Conservation (phyloP, 768 basidiomycete genomes). For the Tylopilus rubrobrunneus region DNA sequence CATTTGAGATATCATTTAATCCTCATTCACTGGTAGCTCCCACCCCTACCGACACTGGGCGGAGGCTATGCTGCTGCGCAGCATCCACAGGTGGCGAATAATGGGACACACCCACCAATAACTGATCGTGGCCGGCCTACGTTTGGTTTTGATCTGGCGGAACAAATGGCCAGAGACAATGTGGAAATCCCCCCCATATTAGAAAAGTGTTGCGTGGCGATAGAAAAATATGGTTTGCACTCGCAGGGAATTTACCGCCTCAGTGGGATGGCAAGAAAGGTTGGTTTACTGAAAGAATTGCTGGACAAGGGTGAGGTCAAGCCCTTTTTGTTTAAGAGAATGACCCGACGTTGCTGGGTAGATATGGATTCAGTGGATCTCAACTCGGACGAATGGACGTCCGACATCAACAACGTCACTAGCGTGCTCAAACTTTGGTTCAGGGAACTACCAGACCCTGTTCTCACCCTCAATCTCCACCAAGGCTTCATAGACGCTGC, state of each 20-base stretch:
- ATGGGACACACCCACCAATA: conserved; percentile 30
- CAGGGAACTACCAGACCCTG: conserved; percentile 90
- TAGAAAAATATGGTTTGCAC: conserved; percentile 83
- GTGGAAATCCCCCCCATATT: conserved; percentile 87
- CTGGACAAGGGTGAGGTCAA: conserved; percentile 72
- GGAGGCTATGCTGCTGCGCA: conserved; percentile 27
- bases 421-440: conserved; percentile 95
- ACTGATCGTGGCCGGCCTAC: conserved; percentile 72
- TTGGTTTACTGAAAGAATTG: conserved; percentile 74
- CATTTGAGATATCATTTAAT: conserved; percentile 4
- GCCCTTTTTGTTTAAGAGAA: not conserved
- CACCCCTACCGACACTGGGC: conserved; percentile 51
- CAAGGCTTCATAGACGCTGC: conserved; percentile 94
- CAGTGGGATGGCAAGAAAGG: conserved; percentile 86
- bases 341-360: conserved; percentile 29
- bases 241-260: conserved; percentile 92
- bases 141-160: conserved; percentile 88
- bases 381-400: conserved; percentile 83
- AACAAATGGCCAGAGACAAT: conserved; percentile 89
- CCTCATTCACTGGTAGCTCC: conserved; percentile 42
- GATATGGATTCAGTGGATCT: conserved; percentile 88
- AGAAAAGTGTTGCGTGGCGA: conserved; percentile 84
- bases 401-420: conserved; percentile 95
- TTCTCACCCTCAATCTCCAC: conserved; percentile 80
- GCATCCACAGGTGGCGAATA: conserved; percentile 22